Conservation (phyloP, 352 stramenopile genomes). For the Phytophthora fragariae region DNA sequence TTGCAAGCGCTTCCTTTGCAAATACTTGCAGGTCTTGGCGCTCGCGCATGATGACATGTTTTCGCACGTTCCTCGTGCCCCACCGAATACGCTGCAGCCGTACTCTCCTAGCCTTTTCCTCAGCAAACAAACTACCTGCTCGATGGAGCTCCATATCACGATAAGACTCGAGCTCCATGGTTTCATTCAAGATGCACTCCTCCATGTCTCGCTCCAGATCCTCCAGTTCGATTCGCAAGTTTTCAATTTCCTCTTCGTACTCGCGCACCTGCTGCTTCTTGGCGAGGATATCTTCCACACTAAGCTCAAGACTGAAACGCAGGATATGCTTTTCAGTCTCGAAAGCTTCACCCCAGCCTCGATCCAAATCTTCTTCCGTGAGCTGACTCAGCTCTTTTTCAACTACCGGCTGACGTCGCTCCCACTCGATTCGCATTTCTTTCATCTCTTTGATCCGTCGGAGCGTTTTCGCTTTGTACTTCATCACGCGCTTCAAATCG, state of each 20-base stretch:
- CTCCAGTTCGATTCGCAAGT: conserved; percentile 75
- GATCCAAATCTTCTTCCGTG: conserved; percentile 75
- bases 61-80: conserved; percentile 65
- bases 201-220: conserved; percentile 84
- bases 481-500: conserved; percentile 75
- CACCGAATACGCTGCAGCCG: conserved; percentile 70
- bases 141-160: conserved; percentile 63
- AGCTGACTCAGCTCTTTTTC: conserved; percentile 73
- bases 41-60: conserved; percentile 54
- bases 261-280: conserved; percentile 68
- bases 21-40: conserved; percentile 49
- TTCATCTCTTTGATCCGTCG: conserved; percentile 81
- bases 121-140: conserved; percentile 50
- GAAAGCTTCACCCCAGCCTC: conserved; percentile 83
- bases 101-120: conserved; percentile 47
- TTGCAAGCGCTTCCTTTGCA: conserved; percentile 46
- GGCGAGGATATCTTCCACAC: conserved; percentile 76
- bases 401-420: conserved; percentile 73
- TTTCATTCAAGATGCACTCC: conserved; percentile 71
- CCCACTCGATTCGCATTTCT: conserved; percentile 82
- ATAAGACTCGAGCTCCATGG: conserved; percentile 67
- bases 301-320: conserved; percentile 75
- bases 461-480: conserved; percentile 79
- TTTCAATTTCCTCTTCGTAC: conserved; percentile 79
- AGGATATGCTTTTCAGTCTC: conserved; percentile 80